Base-by-base conservation (phyloP, 2,329 filamentous ascomycete genomes). In the Aspergillus ochraceus region DNA sequence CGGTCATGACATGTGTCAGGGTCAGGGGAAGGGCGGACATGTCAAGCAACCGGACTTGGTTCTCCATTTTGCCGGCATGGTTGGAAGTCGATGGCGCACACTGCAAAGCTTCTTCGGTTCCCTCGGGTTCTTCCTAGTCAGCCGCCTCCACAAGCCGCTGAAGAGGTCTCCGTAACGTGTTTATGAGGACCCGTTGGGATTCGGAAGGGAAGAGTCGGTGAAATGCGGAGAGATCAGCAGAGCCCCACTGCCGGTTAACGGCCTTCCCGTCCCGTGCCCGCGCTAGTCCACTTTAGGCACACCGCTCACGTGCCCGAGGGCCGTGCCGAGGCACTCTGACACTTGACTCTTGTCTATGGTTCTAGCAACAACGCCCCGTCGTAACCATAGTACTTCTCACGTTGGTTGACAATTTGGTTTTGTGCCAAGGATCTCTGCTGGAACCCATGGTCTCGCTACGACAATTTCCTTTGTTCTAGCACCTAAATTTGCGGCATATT, bases 1-100 rank as follows among this genome's bases (percentile, higher is more conserved):
- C 45, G 22, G 8, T 8, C n/a, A 14, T 14, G 6, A 12, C 5
- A 14, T 24, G 19, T 19, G 46, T 6, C 36, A 42, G 17, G 24
- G 12, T 14, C 29, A 51, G 30, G 46, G 36, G 36, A 14, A 42
- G 9, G 9, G 29, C 54, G 12, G 9, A 56, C 54, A 56, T 22
- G 54, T 56, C 22, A 56, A 49, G 49, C 54, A 56, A 2, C 54
- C 54, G 19, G 54, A 56, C 26, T 56, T 56, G 8, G 54, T 56
- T 36, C 54, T 56, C 54, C 54, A 56, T 46, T 42, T 56, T 14
- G 54, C 46, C 46, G 54, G 54, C 54, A 56, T 56, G 29, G 30
- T 42, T 42, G 6, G 17, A n/a, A n/a, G 8, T 12, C 6, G 14
- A 42, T 17, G 36, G 6, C 14, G 6, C 17, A 42, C 36, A n/a